Evolutionary conservation across 257 asterid genomes (phyloP), one percentile per base, ranked within the genome.

Genomic region (Solanum corneliomulleri): DNA sequence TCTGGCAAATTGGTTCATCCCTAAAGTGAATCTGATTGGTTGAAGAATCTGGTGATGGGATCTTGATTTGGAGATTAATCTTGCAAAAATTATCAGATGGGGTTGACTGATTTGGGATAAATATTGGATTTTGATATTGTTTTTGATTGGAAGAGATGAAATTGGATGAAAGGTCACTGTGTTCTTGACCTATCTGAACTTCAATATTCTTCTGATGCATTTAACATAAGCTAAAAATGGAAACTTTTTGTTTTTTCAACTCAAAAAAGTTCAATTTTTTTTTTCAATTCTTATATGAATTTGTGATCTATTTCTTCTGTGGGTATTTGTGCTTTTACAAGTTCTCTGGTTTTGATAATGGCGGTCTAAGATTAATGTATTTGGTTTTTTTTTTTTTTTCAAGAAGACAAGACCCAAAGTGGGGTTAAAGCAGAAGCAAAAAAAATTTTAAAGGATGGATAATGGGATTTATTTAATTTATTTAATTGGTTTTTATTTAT

Each of bases 171-270:
- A 77, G 68, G 88, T 69, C 82, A 69, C 33, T 0, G 25, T 77
- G 87, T 31, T 62, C 49, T 91, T 87, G 56, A 49, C 91, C 88
- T 78, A 89, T 89, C 71, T 87, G 71, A 83, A 85, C 41, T 86
- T 85, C 88, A 70, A 74, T 41, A 66, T 84, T 88, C 77, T 87
- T 86, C 89, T 87, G 89, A 89, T 81, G 89, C 91, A 88, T 91
- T 83, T 81, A 72, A 45, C 86, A 27, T 33, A 42, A 47, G 15
- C 75, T 49, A 70, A 9, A 86, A 76, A 82, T 20, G 49, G 62
- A 20, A 69, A 47, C 35, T 25, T 45, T 7, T 20, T 56, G 62
- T 74, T 13, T 47, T 6, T 27, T 72, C 70, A 58, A 81, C 66
- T 18, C 76, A 41, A 71, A 69, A 69, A 88, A 37, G 20, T 45